Evolutionary conservation across 345 rosid species (phyloP).

Genomic region (Gynandropsis gynandra): DNA sequence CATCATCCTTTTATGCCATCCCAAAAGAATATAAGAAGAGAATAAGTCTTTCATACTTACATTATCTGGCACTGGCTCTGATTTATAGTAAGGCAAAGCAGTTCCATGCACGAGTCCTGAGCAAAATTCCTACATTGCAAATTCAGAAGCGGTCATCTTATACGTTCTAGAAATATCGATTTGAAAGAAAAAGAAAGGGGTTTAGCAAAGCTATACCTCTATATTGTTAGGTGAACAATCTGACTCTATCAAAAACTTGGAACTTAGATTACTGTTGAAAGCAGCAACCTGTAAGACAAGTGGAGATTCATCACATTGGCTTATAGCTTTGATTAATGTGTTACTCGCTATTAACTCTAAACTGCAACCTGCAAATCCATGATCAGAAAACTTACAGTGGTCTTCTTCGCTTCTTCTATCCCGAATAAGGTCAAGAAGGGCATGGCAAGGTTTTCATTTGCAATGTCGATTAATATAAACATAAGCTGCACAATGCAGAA

Average conservation of each 20-base stretch:
- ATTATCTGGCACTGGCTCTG: constrained; percentile 72
- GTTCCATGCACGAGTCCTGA: constrained; percentile 49
- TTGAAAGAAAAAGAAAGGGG: too few relatives aligned
- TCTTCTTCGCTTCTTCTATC: constrained; percentile 52
- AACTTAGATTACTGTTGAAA: constrained; percentile 54
- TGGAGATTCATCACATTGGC: constrained; percentile 14
- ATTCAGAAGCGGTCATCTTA: too few relatives aligned
- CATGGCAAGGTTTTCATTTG: constrained; percentile 75
- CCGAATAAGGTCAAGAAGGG: constrained; percentile 80
- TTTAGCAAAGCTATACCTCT: constrained; percentile 40
- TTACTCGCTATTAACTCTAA: background rate
- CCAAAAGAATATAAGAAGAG: too few relatives aligned
- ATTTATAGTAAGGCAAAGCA: constrained; percentile 54
- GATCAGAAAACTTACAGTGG: constrained; percentile 42
- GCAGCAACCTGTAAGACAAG: constrained; percentile 61
- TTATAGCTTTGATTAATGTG: constrained; percentile 4
- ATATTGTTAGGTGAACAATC: constrained; percentile 56
- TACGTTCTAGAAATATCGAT: too few relatives aligned
- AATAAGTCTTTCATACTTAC: constrained; percentile 38
- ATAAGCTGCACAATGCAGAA: constrained; percentile 52
- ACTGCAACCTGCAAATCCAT: constrained; percentile 5
- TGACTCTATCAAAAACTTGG: constrained; percentile 63
- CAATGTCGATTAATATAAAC: constrained; percentile 56
- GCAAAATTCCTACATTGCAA: constrained; percentile 54
- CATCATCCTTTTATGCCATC: constrained; percentile 6